These are phyloP conservation scores for Botrytis deweyae DNA, from an alignment of 2,329 filamentous ascomycete genomes.

Conservation along the genomic window DNA sequence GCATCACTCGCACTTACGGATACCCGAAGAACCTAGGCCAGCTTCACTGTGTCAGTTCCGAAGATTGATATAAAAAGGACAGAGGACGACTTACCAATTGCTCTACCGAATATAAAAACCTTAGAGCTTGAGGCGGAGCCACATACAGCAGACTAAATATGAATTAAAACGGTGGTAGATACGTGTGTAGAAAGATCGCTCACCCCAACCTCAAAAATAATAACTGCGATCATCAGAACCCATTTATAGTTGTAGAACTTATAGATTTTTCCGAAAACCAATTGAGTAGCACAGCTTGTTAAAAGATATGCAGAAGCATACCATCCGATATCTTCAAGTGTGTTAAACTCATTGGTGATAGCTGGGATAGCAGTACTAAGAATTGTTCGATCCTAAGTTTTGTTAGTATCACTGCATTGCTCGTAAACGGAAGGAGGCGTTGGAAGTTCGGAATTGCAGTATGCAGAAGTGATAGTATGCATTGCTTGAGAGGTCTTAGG, in stretches of 20 bases:
- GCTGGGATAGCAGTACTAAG: slow-evolving; percentile 43
- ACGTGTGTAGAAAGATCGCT: slow-evolving; percentile 15
- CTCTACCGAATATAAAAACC: slow-evolving; percentile 41
- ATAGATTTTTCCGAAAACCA: slow-evolving; percentile 38
- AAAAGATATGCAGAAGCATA: slow-evolving; percentile 45
- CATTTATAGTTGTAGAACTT: slow-evolving; percentile 39
- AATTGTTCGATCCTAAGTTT: slow-evolving; percentile 39
- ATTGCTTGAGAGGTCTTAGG: not conserved
- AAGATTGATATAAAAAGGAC: slow-evolving; percentile 6
- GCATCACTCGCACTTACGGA: slow-evolving; percentile 6
- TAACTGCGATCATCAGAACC: slow-evolving; percentile 36
- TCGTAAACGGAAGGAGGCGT: not conserved
- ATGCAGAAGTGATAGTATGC: not conserved
- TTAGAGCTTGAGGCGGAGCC: slow-evolving; percentile 39
- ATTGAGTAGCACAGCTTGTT: slow-evolving; percentile 37
- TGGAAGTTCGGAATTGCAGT: not conserved
- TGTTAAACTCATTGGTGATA: slow-evolving; percentile 43
- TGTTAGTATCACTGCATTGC: not conserved
- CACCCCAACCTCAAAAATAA: slow-evolving; percentile 40
- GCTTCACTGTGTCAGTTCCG: slow-evolving; percentile 20
- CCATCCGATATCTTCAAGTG: slow-evolving; percentile 48
- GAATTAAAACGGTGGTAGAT: not conserved
- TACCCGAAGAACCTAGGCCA: slow-evolving; percentile 33
- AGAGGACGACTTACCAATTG: slow-evolving; percentile 32
- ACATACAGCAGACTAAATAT: slow-evolving; percentile 37